Percentiles rank a stretch among this genome's conserved stretches.
Evolutionary conservation across 306 rosid genomes (phyloP).

Genomic region (Trifolium subterraneum): DNA sequence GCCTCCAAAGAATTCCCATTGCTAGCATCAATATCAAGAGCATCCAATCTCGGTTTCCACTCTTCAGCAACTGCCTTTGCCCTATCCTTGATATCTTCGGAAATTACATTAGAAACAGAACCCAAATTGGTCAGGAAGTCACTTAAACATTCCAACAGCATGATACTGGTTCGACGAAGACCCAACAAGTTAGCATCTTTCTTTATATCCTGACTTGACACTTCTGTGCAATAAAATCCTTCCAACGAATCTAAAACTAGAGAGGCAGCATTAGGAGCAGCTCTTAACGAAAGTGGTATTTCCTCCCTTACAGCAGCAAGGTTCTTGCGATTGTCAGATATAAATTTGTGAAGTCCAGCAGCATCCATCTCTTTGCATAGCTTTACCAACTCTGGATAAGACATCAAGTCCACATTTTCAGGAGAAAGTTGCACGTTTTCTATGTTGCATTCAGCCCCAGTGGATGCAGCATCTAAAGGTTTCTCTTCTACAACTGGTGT

Average conservation of each 20-base stretch:
- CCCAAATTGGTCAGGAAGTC: conserved; percentile 60
- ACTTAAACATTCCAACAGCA: conserved; percentile 95
- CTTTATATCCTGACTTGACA: conserved; percentile 72
- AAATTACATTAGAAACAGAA: conserved; percentile 60
- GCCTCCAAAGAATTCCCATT: conserved; percentile 97
- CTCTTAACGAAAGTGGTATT: conserved; percentile 79
- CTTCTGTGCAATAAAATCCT: conserved; percentile 75
- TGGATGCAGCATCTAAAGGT: conserved; percentile 56
- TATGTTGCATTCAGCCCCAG: conserved; percentile 54
- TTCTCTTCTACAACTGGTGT: conserved; percentile 58
- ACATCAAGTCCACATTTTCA: conserved; percentile 58
- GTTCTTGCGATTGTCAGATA: conserved; percentile 93
- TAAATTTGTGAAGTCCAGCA: conserved; percentile 87
- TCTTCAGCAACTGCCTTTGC: conserved; percentile 86
- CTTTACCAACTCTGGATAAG: conserved; percentile 76
- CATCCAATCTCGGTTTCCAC: conserved; percentile 92
- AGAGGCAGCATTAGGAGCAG: conserved; percentile 78
- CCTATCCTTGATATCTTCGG: conserved; percentile 67
- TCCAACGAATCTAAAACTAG: conserved; percentile 86
- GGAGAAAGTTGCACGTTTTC: conserved; percentile 54
- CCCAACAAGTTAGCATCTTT: conserved; percentile 91
- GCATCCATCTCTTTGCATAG: conserved; percentile 88
- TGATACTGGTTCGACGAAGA: conserved; percentile 91
- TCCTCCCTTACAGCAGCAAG: conserved; percentile 91
- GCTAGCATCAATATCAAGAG: conserved; percentile 92